Conservation (phyloP, 2,329 filamentous ascomycete genomes). For the Epichloe glyceriae region DNA sequence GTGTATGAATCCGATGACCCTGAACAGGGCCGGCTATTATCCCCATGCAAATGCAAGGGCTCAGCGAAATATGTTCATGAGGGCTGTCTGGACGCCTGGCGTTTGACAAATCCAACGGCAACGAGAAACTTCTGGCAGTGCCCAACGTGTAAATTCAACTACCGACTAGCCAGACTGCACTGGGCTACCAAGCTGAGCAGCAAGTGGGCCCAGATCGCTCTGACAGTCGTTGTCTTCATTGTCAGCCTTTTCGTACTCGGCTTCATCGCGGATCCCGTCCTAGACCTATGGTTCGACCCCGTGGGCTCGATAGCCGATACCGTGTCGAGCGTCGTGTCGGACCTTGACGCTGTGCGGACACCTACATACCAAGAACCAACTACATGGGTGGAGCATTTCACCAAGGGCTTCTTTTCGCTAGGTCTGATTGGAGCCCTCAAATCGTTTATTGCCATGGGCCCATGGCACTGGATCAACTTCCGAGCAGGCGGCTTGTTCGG, state of each 20-base stretch:
- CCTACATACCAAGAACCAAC: conserved; percentile 34
- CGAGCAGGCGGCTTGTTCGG: conserved; percentile 46
- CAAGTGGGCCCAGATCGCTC: conserved; percentile 48
- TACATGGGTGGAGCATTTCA: conserved; percentile 71
- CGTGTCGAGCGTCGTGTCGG: conserved; percentile 32
- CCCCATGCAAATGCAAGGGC: conserved; percentile 88
- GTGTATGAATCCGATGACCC: conserved; percentile 62
- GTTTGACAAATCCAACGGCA: conserved; percentile 52
- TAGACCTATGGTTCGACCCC: conserved; percentile 78
- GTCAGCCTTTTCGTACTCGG: conserved; percentile 68
- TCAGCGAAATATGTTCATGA: conserved; percentile 91
- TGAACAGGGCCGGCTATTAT: conserved; percentile 64
- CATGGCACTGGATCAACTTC: conserved; percentile 67
- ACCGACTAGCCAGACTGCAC: conserved; percentile 62
- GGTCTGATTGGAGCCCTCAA: conserved; percentile 79
- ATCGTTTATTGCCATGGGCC: conserved; percentile 58
- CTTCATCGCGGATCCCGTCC: conserved; percentile 84
- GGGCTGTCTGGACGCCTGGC: conserved; percentile 73
- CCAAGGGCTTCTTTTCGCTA: conserved; percentile 82
- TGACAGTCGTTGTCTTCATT: conserved; percentile 63
- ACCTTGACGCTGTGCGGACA: conserved; percentile 22
- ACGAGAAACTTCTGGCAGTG: conserved; percentile 73
- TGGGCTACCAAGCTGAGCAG: conserved; percentile 62
- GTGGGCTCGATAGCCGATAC: conserved; percentile 45
- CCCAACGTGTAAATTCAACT: conserved; percentile 75